Evolutionary conservation across 2,329 filamentous ascomycete genomes (phyloP), one percentile per base, ranked within the genome.

Genomic region (Trichoderma harzianum): DNA sequence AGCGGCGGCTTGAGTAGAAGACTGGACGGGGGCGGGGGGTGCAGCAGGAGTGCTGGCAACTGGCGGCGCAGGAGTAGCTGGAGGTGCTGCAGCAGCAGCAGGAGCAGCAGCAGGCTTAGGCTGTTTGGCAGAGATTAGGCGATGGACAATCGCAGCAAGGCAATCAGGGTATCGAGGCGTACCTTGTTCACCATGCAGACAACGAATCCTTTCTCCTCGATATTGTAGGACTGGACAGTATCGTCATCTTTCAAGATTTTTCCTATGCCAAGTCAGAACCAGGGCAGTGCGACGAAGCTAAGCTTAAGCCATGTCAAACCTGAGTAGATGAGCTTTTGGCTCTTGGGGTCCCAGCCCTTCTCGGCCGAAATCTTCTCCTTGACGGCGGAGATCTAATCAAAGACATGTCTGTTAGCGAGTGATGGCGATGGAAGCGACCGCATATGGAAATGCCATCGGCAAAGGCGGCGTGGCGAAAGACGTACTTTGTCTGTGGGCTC

Each of bases 141-240:
- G 2, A 60, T 47, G 28, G 32, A 62, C n/a, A 21, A 47, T 32
- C 30, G 34, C 55, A 39, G 11, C 18, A 30, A 51, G 24, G 16
- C 21, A 61, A 7, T 26, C 21, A 18, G 18, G n/a, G 39, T 26
- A 53, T 47, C 43, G 8, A n/a, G 26, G 10, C 82, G 74, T 85
- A 97, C 95, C 93, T 98, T 98, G 81, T 93, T 94, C 78, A 97
- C 91, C 91, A 99, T 97, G 86, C 96, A 99, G 73, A 99, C 96
- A 78, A 99, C 94, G 82, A 98, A 99, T 47, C 96, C 96, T 88
- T 98, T 99, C 88, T 98, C 96, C 84, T 99, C 95, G 75, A 99
- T 98, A 84, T 94, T 97, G 86, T 98, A 98, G 53, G 93, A 95
- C 83, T 94, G 94, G 77, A 99, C 93, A 3, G 95, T 97, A 80